Conservation (phyloP, 306 rosid genomes). For the Fagus crenata region DNA sequence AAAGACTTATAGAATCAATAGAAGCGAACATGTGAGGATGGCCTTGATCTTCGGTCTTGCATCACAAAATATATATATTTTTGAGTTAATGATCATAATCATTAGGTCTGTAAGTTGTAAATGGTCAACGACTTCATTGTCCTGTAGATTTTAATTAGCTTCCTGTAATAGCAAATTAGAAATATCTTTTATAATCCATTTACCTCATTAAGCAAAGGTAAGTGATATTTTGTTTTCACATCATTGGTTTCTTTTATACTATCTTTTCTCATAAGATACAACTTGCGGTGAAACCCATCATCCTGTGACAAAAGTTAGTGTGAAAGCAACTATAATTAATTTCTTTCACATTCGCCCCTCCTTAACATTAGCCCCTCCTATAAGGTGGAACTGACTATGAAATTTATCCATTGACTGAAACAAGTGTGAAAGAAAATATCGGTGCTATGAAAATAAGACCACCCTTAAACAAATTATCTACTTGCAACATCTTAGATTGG, state of each 20-base stretch:
- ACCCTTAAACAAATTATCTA: slow-evolving; percentile 22
- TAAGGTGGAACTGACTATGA: too few relatives aligned
- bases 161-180: background rate
- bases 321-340: too few relatives aligned
- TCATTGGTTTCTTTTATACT: too few relatives aligned
- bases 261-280: too few relatives aligned
- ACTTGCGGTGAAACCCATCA: too few relatives aligned
- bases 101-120: slow-evolving; percentile 36
- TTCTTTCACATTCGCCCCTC: too few relatives aligned
- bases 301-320: too few relatives aligned
- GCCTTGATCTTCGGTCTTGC: slow-evolving; percentile 39
- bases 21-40: slow-evolving; percentile 47
- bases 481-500: slow-evolving; percentile 40
- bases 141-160: background rate
- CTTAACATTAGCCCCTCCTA: too few relatives aligned
- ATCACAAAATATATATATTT: background rate
- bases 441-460: too few relatives aligned
- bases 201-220: slow-evolving; percentile 20
- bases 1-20: background rate
- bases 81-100: background rate
- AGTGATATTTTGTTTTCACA: too few relatives aligned
- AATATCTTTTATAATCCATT: background rate
- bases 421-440: too few relatives aligned
- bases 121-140: slow-evolving; percentile 43
- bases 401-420: too few relatives aligned